A percentile compares a stretch with the other conserved stretches of the same genome.
Conservation (phyloP, 129 eudicot species). For the Saposhnikovia divaricata region DNA sequence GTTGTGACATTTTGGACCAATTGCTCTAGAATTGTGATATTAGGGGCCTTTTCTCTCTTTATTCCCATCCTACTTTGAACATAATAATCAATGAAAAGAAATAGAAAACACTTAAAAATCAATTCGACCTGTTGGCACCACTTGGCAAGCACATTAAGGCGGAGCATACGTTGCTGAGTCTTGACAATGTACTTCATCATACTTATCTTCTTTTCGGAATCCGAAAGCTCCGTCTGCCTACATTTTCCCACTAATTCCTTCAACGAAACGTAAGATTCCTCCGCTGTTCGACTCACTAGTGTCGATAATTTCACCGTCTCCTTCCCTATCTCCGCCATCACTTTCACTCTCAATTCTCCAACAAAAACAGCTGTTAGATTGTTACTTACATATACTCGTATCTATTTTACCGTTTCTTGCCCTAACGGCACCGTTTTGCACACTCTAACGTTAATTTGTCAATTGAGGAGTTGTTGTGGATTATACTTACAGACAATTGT, state of each 20-base stretch:
- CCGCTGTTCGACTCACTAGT: slow-evolving; percentile 80
- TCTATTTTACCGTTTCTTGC: neutral
- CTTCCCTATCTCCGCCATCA: slow-evolving; percentile 76
- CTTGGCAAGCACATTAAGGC: slow-evolving; percentile 86
- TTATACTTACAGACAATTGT: neutral
- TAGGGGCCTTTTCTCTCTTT: no score
- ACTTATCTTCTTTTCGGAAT: slow-evolving; percentile 82
- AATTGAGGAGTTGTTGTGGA: neutral
- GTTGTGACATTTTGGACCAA: no score
- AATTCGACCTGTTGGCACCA: slow-evolving; percentile 89
- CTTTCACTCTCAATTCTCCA: neutral
- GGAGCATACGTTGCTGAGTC: slow-evolving; percentile 94
- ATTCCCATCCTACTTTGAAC: no score
- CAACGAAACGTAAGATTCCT: slow-evolving; percentile 72
- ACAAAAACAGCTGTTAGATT: neutral
- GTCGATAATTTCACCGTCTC: slow-evolving; percentile 86
- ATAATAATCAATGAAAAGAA: no score
- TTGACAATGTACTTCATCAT: slow-evolving; percentile 71
- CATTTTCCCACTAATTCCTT: slow-evolving; percentile 85
- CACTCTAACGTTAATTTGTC: neutral
- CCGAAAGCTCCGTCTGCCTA: slow-evolving; percentile 51
- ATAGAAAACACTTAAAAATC: neutral
- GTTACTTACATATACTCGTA: neutral
- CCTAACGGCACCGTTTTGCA: neutral
- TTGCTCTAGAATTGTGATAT: no score